Evolutionary conservation across 768 basidiomycete species (phyloP).

Genomic region (Rhodotorula kratochvilovae): DNA sequence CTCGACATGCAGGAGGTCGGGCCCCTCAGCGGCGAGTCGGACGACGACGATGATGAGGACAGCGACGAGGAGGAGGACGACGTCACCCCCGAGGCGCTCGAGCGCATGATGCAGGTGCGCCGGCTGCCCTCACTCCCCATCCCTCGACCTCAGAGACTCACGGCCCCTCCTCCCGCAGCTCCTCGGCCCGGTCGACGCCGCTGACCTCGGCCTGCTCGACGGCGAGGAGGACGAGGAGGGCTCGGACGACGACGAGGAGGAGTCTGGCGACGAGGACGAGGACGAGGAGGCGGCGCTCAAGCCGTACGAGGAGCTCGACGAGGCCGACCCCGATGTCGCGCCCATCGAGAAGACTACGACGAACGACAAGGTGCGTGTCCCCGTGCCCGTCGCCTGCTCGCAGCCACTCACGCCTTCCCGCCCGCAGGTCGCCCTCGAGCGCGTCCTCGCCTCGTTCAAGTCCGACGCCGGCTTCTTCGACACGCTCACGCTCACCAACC

Average conservation of each 20-base stretch:
- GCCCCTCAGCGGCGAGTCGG: not conserved
- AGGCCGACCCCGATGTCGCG: slow-evolving; percentile 43
- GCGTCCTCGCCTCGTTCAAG: slow-evolving; percentile 62
- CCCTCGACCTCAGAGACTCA: too few species aligned
- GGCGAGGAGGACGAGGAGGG: slow-evolving; percentile 29
- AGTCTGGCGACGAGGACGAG: slow-evolving; percentile 16
- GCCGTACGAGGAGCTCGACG: slow-evolving; percentile 45
- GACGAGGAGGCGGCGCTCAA: slow-evolving; percentile 43
- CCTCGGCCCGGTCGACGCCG: slow-evolving; percentile 25
- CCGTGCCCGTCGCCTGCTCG: not conserved
- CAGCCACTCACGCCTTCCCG: not conserved
- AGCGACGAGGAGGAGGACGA: slow-evolving; percentile 54
- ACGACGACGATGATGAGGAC: slow-evolving; percentile 9
- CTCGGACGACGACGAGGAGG: slow-evolving; percentile 38
- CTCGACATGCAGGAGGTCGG: not conserved
- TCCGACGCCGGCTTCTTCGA: slow-evolving; percentile 50
- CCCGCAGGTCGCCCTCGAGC: slow-evolving; percentile 65
- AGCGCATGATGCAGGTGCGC: slow-evolving; percentile 43
- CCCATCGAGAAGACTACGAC: slow-evolving; percentile 28
- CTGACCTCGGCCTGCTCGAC: slow-evolving; percentile 31
- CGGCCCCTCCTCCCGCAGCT: not conserved
- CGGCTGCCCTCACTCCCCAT: not conserved
- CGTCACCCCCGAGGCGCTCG: slow-evolving; percentile 54
- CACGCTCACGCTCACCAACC: slow-evolving; percentile 67
- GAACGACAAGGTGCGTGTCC: slow-evolving; percentile 36